A percentile compares a stretch with the other conserved stretches of the same genome.
These are phyloP conservation scores for Coleophoma eucalyptorum DNA, from an alignment of 2,329 filamentous ascomycete species.

Conservation along the genomic window DNA sequence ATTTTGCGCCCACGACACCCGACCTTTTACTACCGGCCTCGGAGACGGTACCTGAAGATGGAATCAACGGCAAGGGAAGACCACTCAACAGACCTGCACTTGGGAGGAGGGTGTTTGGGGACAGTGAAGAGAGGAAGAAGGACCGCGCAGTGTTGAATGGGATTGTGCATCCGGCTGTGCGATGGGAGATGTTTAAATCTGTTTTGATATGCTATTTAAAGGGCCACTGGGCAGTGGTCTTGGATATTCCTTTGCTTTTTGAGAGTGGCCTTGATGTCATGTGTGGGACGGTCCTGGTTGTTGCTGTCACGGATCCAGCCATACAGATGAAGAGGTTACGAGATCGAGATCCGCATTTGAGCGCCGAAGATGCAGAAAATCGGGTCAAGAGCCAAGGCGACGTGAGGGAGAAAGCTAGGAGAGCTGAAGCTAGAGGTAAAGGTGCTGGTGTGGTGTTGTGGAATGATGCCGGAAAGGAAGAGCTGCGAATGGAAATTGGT, in stretches of 20 bases:
- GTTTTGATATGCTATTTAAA: slow-evolving; percentile 69
- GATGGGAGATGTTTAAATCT: slow-evolving; percentile 73
- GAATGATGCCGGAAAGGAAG: slow-evolving; percentile 77
- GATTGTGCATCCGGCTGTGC: slow-evolving; percentile 90
- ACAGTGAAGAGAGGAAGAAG: slow-evolving; percentile 61
- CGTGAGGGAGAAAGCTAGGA: slow-evolving; percentile 75
- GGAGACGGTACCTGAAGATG: slow-evolving; percentile 45
- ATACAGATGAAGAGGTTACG: slow-evolving; percentile 80
- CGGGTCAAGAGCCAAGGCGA: slow-evolving; percentile 84
- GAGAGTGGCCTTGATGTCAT: slow-evolving; percentile 83
- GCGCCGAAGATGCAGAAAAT: slow-evolving; percentile 81
- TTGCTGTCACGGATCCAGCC: slow-evolving; percentile 74
- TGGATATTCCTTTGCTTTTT: slow-evolving; percentile 90
- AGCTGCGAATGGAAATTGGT: slow-evolving; percentile 64
- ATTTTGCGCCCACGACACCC: slow-evolving; percentile 81
- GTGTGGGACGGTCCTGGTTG: slow-evolving; percentile 82
- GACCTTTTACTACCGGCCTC: slow-evolving; percentile 70
- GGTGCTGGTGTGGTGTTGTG: slow-evolving; percentile 77
- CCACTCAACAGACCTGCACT: slow-evolving; percentile 84
- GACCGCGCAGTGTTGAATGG: slow-evolving; percentile 78
- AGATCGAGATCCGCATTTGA: slow-evolving; percentile 73
- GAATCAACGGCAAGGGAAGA: slow-evolving; percentile 57
- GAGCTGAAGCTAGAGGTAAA: slow-evolving; percentile 55
- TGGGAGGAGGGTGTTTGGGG: slow-evolving; percentile 82
- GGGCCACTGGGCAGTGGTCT: slow-evolving; percentile 83